phyloP scores from a whole-genome alignment of 495 filamentous ascomycete species.

The Pyronema omphalodes region DNA sequence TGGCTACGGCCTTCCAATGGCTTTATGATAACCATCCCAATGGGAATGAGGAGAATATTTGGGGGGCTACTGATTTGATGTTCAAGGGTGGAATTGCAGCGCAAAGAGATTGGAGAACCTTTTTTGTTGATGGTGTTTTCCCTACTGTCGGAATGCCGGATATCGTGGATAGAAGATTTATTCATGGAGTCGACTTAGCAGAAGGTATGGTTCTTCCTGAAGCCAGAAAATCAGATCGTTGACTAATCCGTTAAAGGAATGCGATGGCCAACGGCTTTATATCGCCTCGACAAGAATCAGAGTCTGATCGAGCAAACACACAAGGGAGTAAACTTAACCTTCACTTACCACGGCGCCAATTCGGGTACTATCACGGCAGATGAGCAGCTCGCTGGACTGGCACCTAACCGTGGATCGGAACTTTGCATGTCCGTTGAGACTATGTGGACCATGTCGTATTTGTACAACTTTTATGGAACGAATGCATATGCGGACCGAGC shows the following conservation, averaged over 20 bases:
- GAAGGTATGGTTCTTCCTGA: neutral
- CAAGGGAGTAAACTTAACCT: neutral
- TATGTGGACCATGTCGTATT: slow-evolving; percentile 30
- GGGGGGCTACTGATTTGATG: slow-evolving; percentile 2
- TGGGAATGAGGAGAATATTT: slow-evolving; percentile 2
- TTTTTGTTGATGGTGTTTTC: slow-evolving; percentile 6
- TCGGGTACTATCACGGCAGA: slow-evolving; percentile 5
- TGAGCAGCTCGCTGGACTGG: slow-evolving; percentile 1
- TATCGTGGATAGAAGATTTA: slow-evolving; percentile 2
- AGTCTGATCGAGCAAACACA: neutral
- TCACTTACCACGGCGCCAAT: slow-evolving; percentile 1
- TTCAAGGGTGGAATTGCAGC: slow-evolving; percentile 2
- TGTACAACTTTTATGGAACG: slow-evolving; percentile 27
- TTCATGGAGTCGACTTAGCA: slow-evolving; percentile 3
- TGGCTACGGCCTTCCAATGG: slow-evolving; percentile 5
- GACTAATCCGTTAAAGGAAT: neutral
- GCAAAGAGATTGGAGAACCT: slow-evolving; percentile 3
- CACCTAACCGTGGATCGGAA: slow-evolving; percentile 14
- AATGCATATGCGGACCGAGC: slow-evolving; percentile 23
- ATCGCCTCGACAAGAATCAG: slow-evolving; percentile 1
- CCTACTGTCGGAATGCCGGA: slow-evolving; percentile 1
- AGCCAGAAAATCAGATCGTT: neutral
- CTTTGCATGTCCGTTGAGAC: slow-evolving; percentile 30
- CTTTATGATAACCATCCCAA: slow-evolving; percentile 3
- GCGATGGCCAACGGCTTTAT: slow-evolving; percentile 1